Evolutionary conservation across 129 eudicot genomes (phyloP).

Genomic region (Artemisia tridentata): DNA sequence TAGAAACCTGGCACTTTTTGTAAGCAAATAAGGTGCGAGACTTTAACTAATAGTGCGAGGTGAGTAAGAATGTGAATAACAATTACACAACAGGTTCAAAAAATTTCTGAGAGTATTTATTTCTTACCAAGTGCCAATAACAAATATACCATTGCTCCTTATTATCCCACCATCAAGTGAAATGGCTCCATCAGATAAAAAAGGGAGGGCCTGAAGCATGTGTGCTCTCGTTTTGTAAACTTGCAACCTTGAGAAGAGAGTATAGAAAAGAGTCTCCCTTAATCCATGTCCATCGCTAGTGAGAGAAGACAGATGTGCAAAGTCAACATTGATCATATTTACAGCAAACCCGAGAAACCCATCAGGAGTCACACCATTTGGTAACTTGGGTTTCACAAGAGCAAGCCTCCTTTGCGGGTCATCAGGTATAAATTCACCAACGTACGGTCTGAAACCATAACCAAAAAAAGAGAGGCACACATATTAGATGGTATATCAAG

Average conservation of each 20-base stretch:
- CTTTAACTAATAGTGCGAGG: background rate
- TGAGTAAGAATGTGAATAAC: background rate
- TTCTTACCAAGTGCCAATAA: constrained; percentile 54
- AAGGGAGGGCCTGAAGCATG: constrained; percentile 68
- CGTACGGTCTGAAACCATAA: constrained; percentile 51
- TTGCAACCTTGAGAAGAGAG: constrained; percentile 66
- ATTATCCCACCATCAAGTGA: constrained; percentile 81
- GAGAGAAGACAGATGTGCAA: constrained; percentile 34
- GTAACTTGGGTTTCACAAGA: constrained; percentile 63
- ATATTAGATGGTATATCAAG: constrained; percentile 17
- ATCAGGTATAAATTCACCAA: constrained; percentile 61
- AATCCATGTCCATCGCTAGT: constrained; percentile 57
- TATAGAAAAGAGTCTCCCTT: constrained; percentile 84
- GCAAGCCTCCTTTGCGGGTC: constrained; percentile 87
- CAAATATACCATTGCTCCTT: constrained; percentile 43
- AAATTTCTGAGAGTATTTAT: background rate
- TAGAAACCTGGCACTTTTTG: background rate
- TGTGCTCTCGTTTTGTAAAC: constrained; percentile 63
- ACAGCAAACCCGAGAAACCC: constrained; percentile 98
- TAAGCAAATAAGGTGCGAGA: background rate
- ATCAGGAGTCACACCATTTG: constrained; percentile 64
- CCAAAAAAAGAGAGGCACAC: constrained; percentile 3
- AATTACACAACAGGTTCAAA: background rate
- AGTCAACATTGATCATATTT: constrained; percentile 65
- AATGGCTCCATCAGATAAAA: constrained; percentile 61